Conservation (phyloP, 345 rosid species). For the Erodium maritimum region DNA sequence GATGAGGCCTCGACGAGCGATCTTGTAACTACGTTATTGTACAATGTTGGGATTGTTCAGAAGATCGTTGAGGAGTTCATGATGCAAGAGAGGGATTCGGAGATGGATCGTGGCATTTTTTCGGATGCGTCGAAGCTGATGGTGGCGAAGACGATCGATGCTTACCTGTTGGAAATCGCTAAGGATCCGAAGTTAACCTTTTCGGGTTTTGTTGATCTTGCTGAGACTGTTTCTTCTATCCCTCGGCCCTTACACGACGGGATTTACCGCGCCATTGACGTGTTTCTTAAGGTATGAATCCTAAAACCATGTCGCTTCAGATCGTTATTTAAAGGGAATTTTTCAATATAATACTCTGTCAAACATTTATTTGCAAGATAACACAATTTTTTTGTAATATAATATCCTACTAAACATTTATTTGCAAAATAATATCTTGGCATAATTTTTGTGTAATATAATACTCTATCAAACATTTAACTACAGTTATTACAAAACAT, state of each 20-base stretch:
- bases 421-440: too few species aligned
- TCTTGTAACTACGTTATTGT: constrained; percentile 33
- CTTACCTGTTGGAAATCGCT: constrained; percentile 66
- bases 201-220: constrained; percentile 48
- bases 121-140: constrained; percentile 78
- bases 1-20: constrained; percentile 65
- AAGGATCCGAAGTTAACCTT: constrained; percentile 55
- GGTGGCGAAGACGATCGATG: constrained; percentile 68
- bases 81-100: constrained; percentile 36
- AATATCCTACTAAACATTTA: too few species aligned
- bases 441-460: too few species aligned
- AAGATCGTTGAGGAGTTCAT: constrained; percentile 51
- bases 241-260: constrained; percentile 75
- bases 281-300: constrained; percentile 55
- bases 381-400: too few species aligned
- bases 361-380: too few species aligned
- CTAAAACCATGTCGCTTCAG: too few species aligned
- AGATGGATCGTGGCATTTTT: constrained; percentile 44
- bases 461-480: too few species aligned
- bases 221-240: constrained; percentile 49
- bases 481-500: too few species aligned
- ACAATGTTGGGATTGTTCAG: constrained; percentile 51
- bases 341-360: too few species aligned
- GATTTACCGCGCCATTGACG: constrained; percentile 75
- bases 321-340: too few species aligned